Evolutionary conservation across 331 rosid species (phyloP).

Genomic region (Arachis monticola): DNA sequence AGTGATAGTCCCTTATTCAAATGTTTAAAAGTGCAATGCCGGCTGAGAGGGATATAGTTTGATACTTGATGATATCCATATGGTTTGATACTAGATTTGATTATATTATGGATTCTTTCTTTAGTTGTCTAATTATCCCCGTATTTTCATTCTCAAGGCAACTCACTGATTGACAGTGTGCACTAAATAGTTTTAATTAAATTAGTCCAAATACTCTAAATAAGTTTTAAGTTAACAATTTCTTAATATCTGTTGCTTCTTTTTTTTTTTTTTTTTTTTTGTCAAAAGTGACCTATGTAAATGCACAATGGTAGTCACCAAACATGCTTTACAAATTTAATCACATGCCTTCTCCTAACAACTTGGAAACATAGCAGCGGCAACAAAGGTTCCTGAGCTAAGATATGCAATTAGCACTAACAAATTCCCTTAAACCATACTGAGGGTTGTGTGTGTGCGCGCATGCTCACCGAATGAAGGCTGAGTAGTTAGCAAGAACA

Average conservation of each 20-base stretch:
- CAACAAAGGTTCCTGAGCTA: background rate
- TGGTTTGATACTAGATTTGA: too few species aligned
- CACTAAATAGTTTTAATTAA: too few species aligned
- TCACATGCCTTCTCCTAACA: background rate
- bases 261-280: too few species aligned
- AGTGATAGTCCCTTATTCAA: constrained; percentile 1
- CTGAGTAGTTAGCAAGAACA: constrained; percentile 85
- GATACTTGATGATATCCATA: background rate
- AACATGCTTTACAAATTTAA: background rate
- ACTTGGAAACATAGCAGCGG: background rate
- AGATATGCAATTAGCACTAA: background rate
- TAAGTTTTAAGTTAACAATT: too few species aligned
- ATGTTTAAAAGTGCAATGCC: background rate
- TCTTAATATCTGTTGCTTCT: too few species aligned
- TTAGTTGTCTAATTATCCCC: too few species aligned
- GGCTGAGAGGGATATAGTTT: background rate
- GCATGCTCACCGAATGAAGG: constrained; percentile 79
- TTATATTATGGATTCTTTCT: too few species aligned
- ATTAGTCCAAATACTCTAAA: too few species aligned
- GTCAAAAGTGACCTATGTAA: too few species aligned
- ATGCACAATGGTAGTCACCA: background rate
- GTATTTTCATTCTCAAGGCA: too few species aligned
- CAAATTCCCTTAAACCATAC: constrained; percentile 1
- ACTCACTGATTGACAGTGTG: too few species aligned
- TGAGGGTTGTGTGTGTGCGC: background rate